These are phyloP conservation scores for Curvularia verruculosa DNA, from an alignment of 2,329 filamentous ascomycete genomes.

Conservation along the genomic window DNA sequence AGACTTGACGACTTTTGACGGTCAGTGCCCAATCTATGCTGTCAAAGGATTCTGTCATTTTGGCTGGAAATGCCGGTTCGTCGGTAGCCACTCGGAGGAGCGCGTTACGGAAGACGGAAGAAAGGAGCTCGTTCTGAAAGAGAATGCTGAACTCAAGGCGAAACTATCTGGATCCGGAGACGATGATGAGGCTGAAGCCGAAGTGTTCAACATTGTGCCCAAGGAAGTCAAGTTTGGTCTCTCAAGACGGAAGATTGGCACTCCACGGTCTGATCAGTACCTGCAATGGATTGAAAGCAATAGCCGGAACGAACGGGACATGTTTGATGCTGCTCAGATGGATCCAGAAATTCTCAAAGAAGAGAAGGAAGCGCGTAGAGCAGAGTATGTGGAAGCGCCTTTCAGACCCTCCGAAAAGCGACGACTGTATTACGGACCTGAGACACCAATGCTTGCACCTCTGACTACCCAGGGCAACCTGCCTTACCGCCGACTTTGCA, in stretches of 20 bases:
- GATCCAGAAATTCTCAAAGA: constrained; percentile 41
- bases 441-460: constrained; percentile 92
- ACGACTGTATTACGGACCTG: constrained; percentile 87
- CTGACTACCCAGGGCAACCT: constrained; percentile 96
- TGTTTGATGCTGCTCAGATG: constrained; percentile 44
- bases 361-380: constrained; percentile 69
- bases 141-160: constrained; percentile 58
- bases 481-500: constrained; percentile 88
- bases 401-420: constrained; percentile 93
- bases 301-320: constrained; percentile 46
- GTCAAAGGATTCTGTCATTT: constrained; percentile 75
- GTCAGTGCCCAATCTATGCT: constrained; percentile 82
- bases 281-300: constrained; percentile 78
- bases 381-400: constrained; percentile 82
- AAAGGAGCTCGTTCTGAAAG: constrained; percentile 78
- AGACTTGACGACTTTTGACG: constrained; percentile 76
- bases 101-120: constrained; percentile 76
- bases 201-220: constrained; percentile 76
- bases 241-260: constrained; percentile 71
- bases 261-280: constrained; percentile 77
- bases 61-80: constrained; percentile 95
- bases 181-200: constrained; percentile 55
- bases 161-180: constrained; percentile 57
- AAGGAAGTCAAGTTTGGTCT: constrained; percentile 75
- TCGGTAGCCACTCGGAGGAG: constrained; percentile 84